Percentiles rank a stretch among this genome's conserved stretches.
Conservation (phyloP, 768 basidiomycete genomes). For the Russula virescens region DNA sequence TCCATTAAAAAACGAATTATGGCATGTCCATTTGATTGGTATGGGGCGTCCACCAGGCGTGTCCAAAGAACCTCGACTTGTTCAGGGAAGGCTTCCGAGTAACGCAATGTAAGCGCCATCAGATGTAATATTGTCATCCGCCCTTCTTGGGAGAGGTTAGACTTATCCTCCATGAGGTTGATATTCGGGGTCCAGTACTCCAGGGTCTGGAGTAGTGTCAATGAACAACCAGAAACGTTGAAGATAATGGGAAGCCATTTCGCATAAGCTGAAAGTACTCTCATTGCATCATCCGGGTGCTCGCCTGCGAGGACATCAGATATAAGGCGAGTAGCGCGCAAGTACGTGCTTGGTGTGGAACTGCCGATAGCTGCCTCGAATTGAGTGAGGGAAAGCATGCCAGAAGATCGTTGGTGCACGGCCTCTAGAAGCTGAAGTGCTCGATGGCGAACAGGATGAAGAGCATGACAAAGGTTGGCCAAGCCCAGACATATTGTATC, state of each 20-base stretch:
- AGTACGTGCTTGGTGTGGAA: constrained; percentile 66
- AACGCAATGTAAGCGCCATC: constrained; percentile 75
- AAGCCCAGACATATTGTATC: constrained; percentile 74
- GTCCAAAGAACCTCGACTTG: constrained; percentile 78
- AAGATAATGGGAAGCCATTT: constrained; percentile 64
- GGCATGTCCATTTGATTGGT: constrained; percentile 70
- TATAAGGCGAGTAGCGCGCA: constrained; percentile 72
- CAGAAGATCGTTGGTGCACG: constrained; percentile 62
- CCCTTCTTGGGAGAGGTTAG: constrained; percentile 52
- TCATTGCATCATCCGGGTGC: constrained; percentile 57
- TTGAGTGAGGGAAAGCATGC: constrained; percentile 60
- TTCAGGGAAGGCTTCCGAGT: constrained; percentile 66
- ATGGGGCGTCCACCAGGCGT: constrained; percentile 65
- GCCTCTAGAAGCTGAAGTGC: constrained; percentile 75
- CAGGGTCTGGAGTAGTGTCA: constrained; percentile 69
- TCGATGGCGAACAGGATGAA: constrained; percentile 55
- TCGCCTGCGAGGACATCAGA: constrained; percentile 76
- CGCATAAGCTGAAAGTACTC: constrained; percentile 65
- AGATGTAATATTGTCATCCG: constrained; percentile 70
- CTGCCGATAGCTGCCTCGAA: constrained; percentile 73
- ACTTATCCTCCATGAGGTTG: constrained; percentile 59
- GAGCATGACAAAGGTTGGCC: constrained; percentile 77
- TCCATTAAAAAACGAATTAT: constrained; percentile 79
- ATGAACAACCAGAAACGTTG: constrained; percentile 42
- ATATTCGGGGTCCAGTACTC: constrained; percentile 82